Evolutionary conservation across 2,329 filamentous ascomycete genomes (phyloP).

Genomic region (Cladophialophora bantiana): DNA sequence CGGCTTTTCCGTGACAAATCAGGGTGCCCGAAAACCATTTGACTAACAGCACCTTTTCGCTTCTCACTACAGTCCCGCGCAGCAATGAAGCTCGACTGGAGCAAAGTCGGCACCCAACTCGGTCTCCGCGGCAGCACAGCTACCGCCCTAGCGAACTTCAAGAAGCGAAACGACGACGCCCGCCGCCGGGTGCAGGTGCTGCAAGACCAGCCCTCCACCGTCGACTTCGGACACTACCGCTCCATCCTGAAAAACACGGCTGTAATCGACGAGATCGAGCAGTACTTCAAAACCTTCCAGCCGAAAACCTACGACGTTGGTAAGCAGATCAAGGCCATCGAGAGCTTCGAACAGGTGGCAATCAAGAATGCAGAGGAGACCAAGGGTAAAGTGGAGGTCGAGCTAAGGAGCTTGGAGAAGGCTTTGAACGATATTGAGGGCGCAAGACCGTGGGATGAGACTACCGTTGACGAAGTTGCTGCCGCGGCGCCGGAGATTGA

Average conservation of each 20-base stretch:
- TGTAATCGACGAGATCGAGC: constrained; percentile 96
- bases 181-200: constrained; percentile 90
- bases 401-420: constrained; percentile 91
- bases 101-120: constrained; percentile 90
- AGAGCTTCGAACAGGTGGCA: constrained; percentile 96
- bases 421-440: constrained; percentile 97
- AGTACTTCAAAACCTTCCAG: constrained; percentile 90
- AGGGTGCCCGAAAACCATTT: not conserved
- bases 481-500: constrained; percentile 95
- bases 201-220: constrained; percentile 79
- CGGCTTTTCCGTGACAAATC: not conserved
- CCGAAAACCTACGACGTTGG: constrained; percentile 88
- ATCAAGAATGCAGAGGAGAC: constrained; percentile 96
- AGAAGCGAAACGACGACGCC: constrained; percentile 99
- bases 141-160: constrained; percentile 90
- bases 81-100: constrained; percentile 99
- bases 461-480: constrained; percentile 97
- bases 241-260: constrained; percentile 92
- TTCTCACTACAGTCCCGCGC: constrained; percentile 79
- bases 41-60: constrained; percentile 45
- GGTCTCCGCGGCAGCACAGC: constrained; percentile 96
- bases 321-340: constrained; percentile 97
- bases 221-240: constrained; percentile 96
- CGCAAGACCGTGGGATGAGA: constrained; percentile 92
- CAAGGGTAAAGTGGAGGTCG: constrained; percentile 93